phyloP scores from a whole-genome alignment of 2,329 filamentous ascomycete genomes.

The Magnaporthiopsis rhizophila region DNA sequence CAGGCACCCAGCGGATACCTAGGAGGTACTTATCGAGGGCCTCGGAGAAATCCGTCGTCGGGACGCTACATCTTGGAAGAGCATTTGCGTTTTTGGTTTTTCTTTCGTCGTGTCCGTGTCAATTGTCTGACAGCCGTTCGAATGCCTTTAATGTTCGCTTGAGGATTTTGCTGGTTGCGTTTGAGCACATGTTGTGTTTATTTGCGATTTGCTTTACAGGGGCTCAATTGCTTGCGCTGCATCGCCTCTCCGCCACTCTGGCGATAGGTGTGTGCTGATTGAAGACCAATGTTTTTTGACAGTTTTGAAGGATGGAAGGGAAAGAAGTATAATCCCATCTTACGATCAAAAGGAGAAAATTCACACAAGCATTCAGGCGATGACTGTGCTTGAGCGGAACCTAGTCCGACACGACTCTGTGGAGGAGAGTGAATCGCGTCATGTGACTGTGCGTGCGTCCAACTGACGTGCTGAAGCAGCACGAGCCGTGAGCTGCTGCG shows the following conservation, averaged over 20 bases:
- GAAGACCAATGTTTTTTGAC: not conserved
- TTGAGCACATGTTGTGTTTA: not conserved
- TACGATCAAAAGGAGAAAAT: not conserved
- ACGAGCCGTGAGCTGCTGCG: not conserved
- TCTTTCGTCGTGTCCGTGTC: not conserved
- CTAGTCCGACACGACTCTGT: no score
- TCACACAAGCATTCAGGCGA: not conserved
- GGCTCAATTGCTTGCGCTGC: not conserved
- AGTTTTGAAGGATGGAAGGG: not conserved
- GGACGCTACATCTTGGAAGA: not conserved
- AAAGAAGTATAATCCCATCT: not conserved
- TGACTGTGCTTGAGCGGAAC: no score
- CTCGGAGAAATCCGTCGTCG: no score
- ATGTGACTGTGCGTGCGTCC: not conserved
- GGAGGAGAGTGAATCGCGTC: not conserved
- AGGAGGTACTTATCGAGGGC: no score
- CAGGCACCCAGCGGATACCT: not conserved
- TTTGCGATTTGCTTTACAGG: not conserved
- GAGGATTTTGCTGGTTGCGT: not conserved
- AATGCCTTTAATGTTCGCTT: not conserved
- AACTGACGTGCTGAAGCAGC: not conserved
- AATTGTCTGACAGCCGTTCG: not conserved
- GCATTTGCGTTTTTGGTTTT: not conserved
- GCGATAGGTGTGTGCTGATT: not conserved
- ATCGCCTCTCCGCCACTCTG: no score